These are phyloP conservation scores for Kuraishia hungarica DNA, from an alignment of 805 yeast genomes.

Conservation along the genomic window DNA sequence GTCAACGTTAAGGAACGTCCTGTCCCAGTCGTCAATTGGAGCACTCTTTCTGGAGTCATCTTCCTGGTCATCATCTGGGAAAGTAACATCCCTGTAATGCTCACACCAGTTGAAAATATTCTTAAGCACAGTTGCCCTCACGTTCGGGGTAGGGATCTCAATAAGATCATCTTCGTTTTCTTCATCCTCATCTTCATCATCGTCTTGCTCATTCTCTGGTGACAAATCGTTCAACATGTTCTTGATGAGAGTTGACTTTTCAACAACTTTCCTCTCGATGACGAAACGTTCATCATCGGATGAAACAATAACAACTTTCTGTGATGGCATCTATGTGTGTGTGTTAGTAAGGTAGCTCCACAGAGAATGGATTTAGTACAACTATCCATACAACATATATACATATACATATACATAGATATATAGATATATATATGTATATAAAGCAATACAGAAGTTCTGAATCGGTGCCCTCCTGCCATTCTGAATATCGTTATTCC, in stretches of 20 bases:
- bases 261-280: conserved; percentile 77
- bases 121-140: conserved; percentile 75
- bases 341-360: not conserved
- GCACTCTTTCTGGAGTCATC: conserved; percentile 82
- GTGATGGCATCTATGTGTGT: not conserved
- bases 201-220: conserved; percentile 12
- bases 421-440: too few species aligned
- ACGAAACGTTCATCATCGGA: conserved; percentile 76
- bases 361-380: too few species aligned
- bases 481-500: too few species aligned
- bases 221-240: conserved; percentile 73
- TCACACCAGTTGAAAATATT: conserved; percentile 96
- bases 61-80: conserved; percentile 72
- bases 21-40: conserved; percentile 94
- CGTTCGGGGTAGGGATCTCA: conserved; percentile 86
- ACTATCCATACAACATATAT: too few species aligned
- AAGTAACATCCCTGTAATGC: conserved; percentile 76
- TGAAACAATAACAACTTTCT: conserved; percentile 38
- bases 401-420: too few species aligned
- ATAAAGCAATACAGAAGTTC: too few species aligned
- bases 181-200: conserved; percentile 24
- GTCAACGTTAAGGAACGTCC: conserved; percentile 86
- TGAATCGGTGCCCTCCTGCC: too few species aligned
- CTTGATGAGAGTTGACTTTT: conserved; percentile 75
- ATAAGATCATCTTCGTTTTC: conserved; percentile 55